Evolutionary conservation across 805 yeast species (phyloP).

Genomic region (Pichia paraexigua): DNA sequence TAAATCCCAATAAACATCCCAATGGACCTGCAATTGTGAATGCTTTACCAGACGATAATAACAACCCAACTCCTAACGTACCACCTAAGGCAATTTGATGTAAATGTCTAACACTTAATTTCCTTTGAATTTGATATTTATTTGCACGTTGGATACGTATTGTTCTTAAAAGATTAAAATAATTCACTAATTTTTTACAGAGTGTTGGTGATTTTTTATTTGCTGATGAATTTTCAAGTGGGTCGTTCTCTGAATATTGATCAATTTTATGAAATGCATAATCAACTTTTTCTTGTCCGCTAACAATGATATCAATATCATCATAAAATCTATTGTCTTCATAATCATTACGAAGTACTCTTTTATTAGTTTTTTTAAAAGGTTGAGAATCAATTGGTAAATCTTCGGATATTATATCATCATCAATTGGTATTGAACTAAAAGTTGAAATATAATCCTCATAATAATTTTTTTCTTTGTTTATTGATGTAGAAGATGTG

Average conservation of each 20-base stretch:
- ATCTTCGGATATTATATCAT: conserved; percentile 21
- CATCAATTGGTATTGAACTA: conserved; percentile 25
- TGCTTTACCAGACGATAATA: conserved; percentile 65
- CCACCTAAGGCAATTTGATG: conserved; percentile 78
- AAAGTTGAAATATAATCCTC: conserved; percentile 2
- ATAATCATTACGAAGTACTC: neutral
- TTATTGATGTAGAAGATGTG: neutral
- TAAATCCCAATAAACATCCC: conserved; percentile 63
- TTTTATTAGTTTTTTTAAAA: conserved; percentile 1
- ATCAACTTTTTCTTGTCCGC: conserved; percentile 25
- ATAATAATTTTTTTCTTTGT: conserved; percentile 4
- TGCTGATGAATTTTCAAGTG: conserved; percentile 1
- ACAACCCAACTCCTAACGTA: conserved; percentile 69
- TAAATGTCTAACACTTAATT: conserved; percentile 55
- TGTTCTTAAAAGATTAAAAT: conserved; percentile 9
- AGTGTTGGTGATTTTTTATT: neutral
- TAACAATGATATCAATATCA: conserved; percentile 23
- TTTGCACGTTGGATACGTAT: conserved; percentile 13
- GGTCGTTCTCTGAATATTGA: conserved; percentile 11
- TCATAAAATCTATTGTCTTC: neutral
- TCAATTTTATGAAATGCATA: conserved; percentile 21
- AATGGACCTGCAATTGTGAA: conserved; percentile 69
- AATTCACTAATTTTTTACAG: conserved; percentile 1
- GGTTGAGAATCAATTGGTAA: conserved; percentile 25
- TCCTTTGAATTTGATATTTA: conserved; percentile 41